These are phyloP conservation scores for Bimuria novae-zelandiae DNA, from an alignment of 2,329 filamentous ascomycete genomes.

Conservation along the genomic window DNA sequence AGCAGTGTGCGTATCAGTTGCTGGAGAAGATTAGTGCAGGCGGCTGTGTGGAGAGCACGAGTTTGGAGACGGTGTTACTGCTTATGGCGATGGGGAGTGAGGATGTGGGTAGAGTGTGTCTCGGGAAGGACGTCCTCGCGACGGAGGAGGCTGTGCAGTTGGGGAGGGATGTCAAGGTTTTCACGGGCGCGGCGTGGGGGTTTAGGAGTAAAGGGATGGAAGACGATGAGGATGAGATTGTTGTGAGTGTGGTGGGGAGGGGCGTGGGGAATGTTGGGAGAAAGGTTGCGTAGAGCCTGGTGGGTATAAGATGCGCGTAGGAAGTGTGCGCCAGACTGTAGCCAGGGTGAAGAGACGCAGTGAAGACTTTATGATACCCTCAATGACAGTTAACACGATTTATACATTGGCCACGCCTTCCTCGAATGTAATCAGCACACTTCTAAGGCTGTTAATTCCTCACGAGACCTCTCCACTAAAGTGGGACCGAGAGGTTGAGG, in stretches of 20 bases:
- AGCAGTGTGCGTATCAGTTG: conserved; percentile 84
- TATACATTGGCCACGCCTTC: no score
- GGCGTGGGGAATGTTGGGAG: conserved; percentile 94
- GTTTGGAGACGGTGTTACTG: conserved; percentile 75
- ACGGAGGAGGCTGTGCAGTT: conserved; percentile 79
- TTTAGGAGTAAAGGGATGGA: conserved; percentile 64
- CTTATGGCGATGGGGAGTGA: conserved; percentile 99
- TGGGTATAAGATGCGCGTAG: no score
- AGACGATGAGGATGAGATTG: conserved; percentile 66
- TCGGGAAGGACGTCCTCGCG: conserved; percentile 81
- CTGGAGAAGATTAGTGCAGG: conserved; percentile 81
- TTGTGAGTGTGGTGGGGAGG: conserved; percentile 88
- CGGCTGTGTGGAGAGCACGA: conserved; percentile 76
- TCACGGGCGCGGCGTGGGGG: conserved; percentile 90
- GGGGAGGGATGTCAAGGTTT: conserved; percentile 83
- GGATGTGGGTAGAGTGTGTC: conserved; percentile 83
- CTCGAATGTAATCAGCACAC: no score
- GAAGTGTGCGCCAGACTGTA: not conserved
- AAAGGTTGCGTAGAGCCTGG: conserved; percentile 73
- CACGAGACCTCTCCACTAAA: no score
- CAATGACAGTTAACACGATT: no score
- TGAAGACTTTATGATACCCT: no score
- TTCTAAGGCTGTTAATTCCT: no score
- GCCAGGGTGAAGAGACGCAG: not conserved
- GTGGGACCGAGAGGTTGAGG: no score